These are phyloP conservation scores for Piper longum DNA, from an alignment of 164 flowering plant species.

Conservation along the genomic window DNA sequence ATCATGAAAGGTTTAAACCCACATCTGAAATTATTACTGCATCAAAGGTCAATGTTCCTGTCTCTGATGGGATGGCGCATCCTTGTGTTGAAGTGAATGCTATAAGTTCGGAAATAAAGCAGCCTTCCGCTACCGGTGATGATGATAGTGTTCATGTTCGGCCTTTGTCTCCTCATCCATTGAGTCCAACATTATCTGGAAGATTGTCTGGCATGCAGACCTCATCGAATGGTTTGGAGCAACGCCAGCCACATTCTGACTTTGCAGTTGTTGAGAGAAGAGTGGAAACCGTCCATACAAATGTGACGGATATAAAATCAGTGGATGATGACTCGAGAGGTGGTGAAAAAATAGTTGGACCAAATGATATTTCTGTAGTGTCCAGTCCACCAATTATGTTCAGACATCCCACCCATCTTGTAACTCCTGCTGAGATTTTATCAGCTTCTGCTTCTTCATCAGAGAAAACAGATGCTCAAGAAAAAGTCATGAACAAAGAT, in stretches of 20 bases:
- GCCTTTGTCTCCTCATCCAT: constrained; percentile 31
- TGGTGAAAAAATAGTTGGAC: constrained; percentile 28
- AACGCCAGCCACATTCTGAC: constrained; percentile 26
- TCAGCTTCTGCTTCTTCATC: constrained; percentile 47
- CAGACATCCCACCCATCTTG: constrained; percentile 75
- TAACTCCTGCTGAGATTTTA: constrained; percentile 81
- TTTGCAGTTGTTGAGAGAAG: constrained; percentile 30
- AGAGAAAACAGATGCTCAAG: constrained; percentile 39
- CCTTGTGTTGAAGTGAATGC: constrained; percentile 18
- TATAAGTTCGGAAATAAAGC: constrained; percentile 23
- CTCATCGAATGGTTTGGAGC: constrained; percentile 34
- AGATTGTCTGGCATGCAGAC: constrained; percentile 39
- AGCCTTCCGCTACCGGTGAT: constrained; percentile 22
- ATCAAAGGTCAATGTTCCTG: constrained; percentile 6
- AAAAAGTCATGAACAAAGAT: constrained; percentile 38
- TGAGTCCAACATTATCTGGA: constrained; percentile 58
- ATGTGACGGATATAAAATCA: constrained; percentile 27
- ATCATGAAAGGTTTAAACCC: neutral
- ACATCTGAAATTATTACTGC: neutral
- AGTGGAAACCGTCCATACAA: constrained; percentile 26
- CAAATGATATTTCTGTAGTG: constrained; percentile 30
- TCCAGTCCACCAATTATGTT: constrained; percentile 30
- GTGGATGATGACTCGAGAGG: constrained; percentile 25
- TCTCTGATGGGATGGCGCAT: constrained; percentile 24
- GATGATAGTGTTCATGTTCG: constrained; percentile 17